Evolutionary conservation across 352 stramenopile species (phyloP).

Genomic region (Phytopythium boreale): DNA sequence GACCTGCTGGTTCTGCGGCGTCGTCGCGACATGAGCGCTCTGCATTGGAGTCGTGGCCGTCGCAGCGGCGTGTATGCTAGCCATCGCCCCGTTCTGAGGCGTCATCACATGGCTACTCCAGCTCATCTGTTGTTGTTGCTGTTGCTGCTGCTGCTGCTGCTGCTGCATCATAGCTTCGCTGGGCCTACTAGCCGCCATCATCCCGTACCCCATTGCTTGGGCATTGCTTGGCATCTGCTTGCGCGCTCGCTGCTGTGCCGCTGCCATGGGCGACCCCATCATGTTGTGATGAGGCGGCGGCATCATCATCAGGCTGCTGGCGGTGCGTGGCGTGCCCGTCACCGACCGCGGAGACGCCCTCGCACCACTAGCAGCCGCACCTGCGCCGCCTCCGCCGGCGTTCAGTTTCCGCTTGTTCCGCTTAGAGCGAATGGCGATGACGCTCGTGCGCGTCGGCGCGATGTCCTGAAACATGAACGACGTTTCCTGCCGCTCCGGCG

Average conservation of each 20-base stretch:
- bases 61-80: constrained; percentile 11
- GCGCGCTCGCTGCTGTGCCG: constrained; percentile 15
- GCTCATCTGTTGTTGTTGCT: constrained; percentile 30
- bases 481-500: constrained; percentile 79
- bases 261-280: constrained; percentile 17
- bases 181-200: neutral
- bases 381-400: constrained; percentile 11
- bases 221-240: constrained; percentile 5
- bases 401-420: constrained; percentile 91
- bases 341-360: constrained; percentile 40
- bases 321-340: constrained; percentile 24
- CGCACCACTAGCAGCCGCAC: constrained; percentile 12
- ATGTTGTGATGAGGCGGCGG: constrained; percentile 11
- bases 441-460: constrained; percentile 76
- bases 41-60: constrained; percentile 17
- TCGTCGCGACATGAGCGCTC: constrained; percentile 10
- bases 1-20: constrained; percentile 20
- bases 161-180: constrained; percentile 11
- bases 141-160: constrained; percentile 16
- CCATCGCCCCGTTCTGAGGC: constrained; percentile 14
- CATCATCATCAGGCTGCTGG: constrained; percentile 28
- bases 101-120: constrained; percentile 54
- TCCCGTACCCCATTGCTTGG: constrained; percentile 1
- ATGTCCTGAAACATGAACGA: constrained; percentile 90
- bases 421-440: constrained; percentile 94